phyloP scores from a whole-genome alignment of 768 basidiomycete genomes.

The Boletus rex-veris region DNA sequence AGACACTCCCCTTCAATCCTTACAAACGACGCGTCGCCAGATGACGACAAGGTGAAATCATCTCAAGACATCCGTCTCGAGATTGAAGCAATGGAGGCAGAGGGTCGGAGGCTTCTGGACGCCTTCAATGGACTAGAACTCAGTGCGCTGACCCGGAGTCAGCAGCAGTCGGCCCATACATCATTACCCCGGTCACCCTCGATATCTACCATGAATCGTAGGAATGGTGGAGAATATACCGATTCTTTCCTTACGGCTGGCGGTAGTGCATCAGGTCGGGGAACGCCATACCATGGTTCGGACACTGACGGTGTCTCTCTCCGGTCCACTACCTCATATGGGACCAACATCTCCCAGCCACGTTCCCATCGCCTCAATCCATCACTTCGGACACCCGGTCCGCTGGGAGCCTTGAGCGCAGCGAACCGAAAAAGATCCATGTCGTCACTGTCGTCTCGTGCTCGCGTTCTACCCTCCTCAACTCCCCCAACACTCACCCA shows the following conservation, averaged over 20 bases:
- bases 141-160: conserved; percentile 50
- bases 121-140: conserved; percentile 79
- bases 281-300: conserved; percentile 29
- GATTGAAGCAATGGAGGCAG: conserved; percentile 66
- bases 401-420: conserved; percentile 26
- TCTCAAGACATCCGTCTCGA: conserved; percentile 62
- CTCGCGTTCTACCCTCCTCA: conserved; percentile 35
- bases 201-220: conserved; percentile 24
- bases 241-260: conserved; percentile 26
- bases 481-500: conserved; percentile 30
- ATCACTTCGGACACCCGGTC: conserved; percentile 34
- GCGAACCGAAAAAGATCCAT: conserved; percentile 55
- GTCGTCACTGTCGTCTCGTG: conserved; percentile 56
- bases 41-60: conserved; percentile 58
- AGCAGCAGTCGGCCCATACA: conserved; percentile 20
- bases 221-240: conserved; percentile 24
- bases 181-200: conserved; percentile 30
- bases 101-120: conserved; percentile 67
- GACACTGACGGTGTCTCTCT: conserved; percentile 53
- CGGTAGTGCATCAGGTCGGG: conserved; percentile 27
- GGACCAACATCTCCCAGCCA: conserved; percentile 46
- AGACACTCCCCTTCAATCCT: conserved; percentile 35
- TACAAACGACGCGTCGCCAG: conserved; percentile 37
- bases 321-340: conserved; percentile 49
- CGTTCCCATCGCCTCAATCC: conserved; percentile 43